Percentiles rank a stretch among this genome's conserved stretches.
Evolutionary conservation across 2,329 filamentous ascomycete species (phyloP).

Genomic region (Venturia nashicola): DNA sequence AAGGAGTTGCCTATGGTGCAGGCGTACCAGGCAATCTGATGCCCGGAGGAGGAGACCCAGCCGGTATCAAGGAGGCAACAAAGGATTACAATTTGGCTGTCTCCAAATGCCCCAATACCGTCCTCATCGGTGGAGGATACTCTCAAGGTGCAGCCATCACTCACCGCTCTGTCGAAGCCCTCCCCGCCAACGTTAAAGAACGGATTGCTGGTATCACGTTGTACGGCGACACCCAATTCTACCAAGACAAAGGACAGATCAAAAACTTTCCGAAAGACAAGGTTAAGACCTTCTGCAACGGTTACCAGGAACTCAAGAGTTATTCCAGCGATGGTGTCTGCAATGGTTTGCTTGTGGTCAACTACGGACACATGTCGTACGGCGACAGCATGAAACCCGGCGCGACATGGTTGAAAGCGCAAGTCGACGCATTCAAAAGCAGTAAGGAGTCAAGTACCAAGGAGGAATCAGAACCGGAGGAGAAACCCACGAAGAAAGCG

Average conservation of each 20-base stretch:
- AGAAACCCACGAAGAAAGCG: no score
- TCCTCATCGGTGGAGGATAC: constrained; percentile 28
- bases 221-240: constrained; percentile 29
- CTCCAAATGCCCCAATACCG: constrained; percentile 25
- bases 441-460: no score
- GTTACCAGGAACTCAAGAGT: neutral
- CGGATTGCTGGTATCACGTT: constrained; percentile 25
- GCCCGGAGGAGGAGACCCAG: constrained; percentile 20
- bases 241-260: constrained; percentile 24
- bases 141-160: constrained; percentile 30
- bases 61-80: constrained; percentile 23
- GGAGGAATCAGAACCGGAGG: no score
- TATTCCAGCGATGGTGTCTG: constrained; percentile 22
- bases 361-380: constrained; percentile 8
- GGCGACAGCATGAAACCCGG: neutral
- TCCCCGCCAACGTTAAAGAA: constrained; percentile 17
- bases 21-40: constrained; percentile 22
- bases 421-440: neutral
- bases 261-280: constrained; percentile 20
- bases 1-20: constrained; percentile 25
- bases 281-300: constrained; percentile 24
- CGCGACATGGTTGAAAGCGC: neutral
- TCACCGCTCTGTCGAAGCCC: constrained; percentile 20
- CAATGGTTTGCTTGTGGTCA: constrained; percentile 23
- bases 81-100: constrained; percentile 25